These are phyloP conservation scores for Suillus paluster DNA, from an alignment of 768 basidiomycete species.

Conservation along the genomic window DNA sequence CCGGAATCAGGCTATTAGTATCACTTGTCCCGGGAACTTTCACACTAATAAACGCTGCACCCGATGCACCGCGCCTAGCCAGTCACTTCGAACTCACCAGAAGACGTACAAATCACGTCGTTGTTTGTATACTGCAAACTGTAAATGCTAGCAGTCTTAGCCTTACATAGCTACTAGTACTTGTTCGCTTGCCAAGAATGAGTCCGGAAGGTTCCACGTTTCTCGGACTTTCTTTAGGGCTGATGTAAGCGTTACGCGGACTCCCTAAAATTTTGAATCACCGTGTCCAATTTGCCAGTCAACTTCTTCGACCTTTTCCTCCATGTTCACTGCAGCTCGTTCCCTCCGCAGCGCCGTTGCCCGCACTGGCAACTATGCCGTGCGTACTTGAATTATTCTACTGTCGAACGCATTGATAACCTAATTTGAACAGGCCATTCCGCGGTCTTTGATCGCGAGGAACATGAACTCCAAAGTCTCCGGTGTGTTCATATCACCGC, in stretches of 20 bases:
- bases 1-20: neutral
- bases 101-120: slow-evolving; percentile 9
- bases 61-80: too few species aligned
- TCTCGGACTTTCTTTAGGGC: neutral
- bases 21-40: neutral
- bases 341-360: slow-evolving; percentile 61
- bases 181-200: slow-evolving; percentile 5
- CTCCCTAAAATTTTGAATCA: slow-evolving; percentile 49
- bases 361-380: slow-evolving; percentile 69
- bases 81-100: neutral
- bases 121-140: too few species aligned
- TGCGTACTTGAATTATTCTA: slow-evolving; percentile 33
- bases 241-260: slow-evolving; percentile 28
- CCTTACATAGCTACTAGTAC: too few species aligned
- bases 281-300: slow-evolving; percentile 34
- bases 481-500: slow-evolving; percentile 50
- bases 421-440: slow-evolving; percentile 52
- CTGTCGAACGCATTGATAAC: slow-evolving; percentile 10
- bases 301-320: slow-evolving; percentile 49
- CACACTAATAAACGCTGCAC: neutral
- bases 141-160: too few species aligned
- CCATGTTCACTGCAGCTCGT: slow-evolving; percentile 76
- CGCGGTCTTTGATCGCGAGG: slow-evolving; percentile 78
- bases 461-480: slow-evolving; percentile 96
- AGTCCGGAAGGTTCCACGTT: slow-evolving; percentile 20